phyloP scores from a whole-genome alignment of 1,284 basidiomycete species.

The Heliocybe sulcata region DNA sequence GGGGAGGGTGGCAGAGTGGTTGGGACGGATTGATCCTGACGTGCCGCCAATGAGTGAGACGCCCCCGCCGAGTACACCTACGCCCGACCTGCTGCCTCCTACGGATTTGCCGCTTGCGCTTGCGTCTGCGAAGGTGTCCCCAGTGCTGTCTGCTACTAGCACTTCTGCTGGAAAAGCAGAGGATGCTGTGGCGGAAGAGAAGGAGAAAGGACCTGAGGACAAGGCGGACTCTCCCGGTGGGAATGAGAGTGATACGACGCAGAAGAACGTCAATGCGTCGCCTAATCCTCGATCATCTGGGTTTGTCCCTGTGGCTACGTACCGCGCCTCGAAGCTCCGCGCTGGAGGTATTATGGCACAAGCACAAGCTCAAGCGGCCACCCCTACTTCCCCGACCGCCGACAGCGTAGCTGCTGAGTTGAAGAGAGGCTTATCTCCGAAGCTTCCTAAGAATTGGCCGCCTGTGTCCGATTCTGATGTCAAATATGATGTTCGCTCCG shows the following conservation, averaged over 20 bases:
- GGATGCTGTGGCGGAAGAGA: background rate
- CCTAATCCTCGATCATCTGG: slow-evolving; percentile 70
- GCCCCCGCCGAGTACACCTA: slow-evolving; percentile 12
- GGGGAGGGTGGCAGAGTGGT: slow-evolving; percentile 70
- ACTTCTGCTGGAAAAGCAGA: background rate
- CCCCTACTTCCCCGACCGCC: background rate
- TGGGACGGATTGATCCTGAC: slow-evolving; percentile 53
- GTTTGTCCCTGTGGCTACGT: slow-evolving; percentile 56
- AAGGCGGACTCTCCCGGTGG: background rate
- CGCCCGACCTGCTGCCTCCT: slow-evolving; percentile 17
- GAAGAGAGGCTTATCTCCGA: background rate
- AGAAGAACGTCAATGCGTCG: slow-evolving; percentile 14
- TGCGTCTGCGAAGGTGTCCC: background rate
- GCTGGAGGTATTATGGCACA: background rate
- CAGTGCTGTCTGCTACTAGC: background rate
- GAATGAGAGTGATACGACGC: background rate
- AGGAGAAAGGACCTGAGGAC: background rate
- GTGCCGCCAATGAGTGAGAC: slow-evolving; percentile 27
- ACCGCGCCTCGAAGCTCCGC: slow-evolving; percentile 16
- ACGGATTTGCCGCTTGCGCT: slow-evolving; percentile 14
- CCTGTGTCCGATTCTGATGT: slow-evolving; percentile 35
- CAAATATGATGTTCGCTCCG: slow-evolving; percentile 70
- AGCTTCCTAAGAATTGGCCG: slow-evolving; percentile 26
- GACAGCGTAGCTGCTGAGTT: background rate
- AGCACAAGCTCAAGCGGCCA: background rate